Base-by-base conservation (phyloP, 2,329 filamentous ascomycete species). In the Pseudogymnoascus verrucosus region DNA sequence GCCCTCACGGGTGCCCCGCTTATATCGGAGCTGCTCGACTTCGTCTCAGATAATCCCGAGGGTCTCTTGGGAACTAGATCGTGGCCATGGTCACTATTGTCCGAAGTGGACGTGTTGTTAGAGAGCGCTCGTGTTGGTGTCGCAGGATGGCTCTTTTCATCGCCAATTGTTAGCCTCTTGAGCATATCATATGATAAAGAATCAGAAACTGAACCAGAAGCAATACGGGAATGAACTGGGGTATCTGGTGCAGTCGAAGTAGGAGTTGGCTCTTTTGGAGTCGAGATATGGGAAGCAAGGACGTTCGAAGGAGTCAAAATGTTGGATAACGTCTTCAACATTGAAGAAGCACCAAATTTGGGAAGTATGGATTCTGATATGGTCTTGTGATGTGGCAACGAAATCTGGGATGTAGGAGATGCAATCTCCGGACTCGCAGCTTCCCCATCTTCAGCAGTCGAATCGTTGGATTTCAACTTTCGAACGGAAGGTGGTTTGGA, bases 141-240 rank as follows among this genome's bases (percentile, higher is more conserved):
- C 66, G 92, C 88, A 70, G 91, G 90, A 71, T 91, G 95, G 81
- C 91, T 96, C 93, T 97, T 96, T 81, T 86, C 75, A 78, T 81
- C 81, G 82, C 86, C 85, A 83, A 87, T 83, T 85, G 92, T 97
- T 91, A 97, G 93, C 90, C 88, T 89, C 81, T 85, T 89, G 77
- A 89, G 82, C 80, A 84, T 83, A 77, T 84, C 82, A 81, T 85
- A 79, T 74, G 86, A 85, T 75, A 84, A 82, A 77, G 84, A 87
- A 74, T 83, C 74, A 74, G 72, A 68, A 69, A 75, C 73, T 68
- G 76, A 74, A 74, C 76, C 77, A 74, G 77, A 76, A 76, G 76
- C 76, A 73, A 76, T 74, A 71, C 76, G 74, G 65, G 79, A 76
- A 68, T 76, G 77, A 76, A 80, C 78, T 76, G 82, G 78, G 78